Base-by-base conservation (phyloP, 225 moss, liverwort and hornwort genomes). In the Sphagnum contortum region DNA sequence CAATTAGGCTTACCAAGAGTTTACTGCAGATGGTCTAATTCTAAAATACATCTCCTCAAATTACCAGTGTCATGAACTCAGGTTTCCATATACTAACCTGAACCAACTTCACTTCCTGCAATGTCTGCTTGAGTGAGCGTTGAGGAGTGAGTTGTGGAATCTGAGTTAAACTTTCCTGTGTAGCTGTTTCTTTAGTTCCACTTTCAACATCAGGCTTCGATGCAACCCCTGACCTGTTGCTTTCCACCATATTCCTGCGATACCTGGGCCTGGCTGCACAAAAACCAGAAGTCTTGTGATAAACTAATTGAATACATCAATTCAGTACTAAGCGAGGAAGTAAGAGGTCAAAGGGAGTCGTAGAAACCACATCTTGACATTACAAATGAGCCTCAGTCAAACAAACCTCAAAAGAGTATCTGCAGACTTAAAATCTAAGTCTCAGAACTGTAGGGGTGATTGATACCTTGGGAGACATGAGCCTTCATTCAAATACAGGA, bases 41-140 rank as follows among this genome's bases (percentile, higher is more conserved):
- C 29, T 29, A 29, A 29, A 29, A 29, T 29, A 29, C 29, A 29
- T 29, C 29, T 29, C 29, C 29, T 29, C 29, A 29, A 29, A 29
- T 29, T 29, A 29, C 29, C 29, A 29, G 29, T 29, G 29, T 29
- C 55, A 55, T 9, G 55, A 55, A 5, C 3, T 55, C 55, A 55
- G 55, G 10, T 55, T 3, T 3, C n/a, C 6, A n/a, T 12, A 70
- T 48, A 61, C 54, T 71, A 61, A 94, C 88, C 76, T 94, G 79
- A 50, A 90, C 64, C 57, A 88, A 70, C 62, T 90, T 88, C 63
- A 94, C 87, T 80, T 94, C 90, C 70, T 90, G 84, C 61, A 94
- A 10, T 57, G 80, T 74, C 57, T 87, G 84, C 70, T 76, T 76
- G 8, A 90, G 68, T 10, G 87, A 94, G 55, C 68, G 75, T 56